Percentiles rank a stretch among this genome's conserved stretches.
These are phyloP conservation scores for Cephaloascus albidus DNA, from an alignment of 805 yeast species.

Conservation along the genomic window DNA sequence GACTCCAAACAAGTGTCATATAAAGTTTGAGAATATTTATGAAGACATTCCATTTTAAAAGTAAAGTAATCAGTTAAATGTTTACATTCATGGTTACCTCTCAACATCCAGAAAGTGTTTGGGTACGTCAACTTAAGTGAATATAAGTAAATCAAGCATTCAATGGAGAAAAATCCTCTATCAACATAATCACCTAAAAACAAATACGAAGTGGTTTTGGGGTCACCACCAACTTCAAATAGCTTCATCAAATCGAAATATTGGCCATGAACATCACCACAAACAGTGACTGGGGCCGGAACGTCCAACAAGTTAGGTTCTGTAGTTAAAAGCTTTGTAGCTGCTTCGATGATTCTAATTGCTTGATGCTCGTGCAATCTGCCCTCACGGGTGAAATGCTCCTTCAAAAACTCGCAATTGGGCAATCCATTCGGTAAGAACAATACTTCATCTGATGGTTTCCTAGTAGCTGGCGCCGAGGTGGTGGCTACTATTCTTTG, in stretches of 20 bases:
- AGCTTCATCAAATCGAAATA: conserved; percentile 82
- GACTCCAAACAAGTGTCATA: conserved; percentile 71
- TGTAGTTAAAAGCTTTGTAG: conserved; percentile 47
- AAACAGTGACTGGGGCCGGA: conserved; percentile 89
- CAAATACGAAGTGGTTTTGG: conserved; percentile 63
- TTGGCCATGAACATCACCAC: conserved; percentile 98
- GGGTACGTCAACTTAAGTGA: conserved; percentile 73
- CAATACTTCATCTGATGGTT: conserved; percentile 62
- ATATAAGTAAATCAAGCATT: conserved; percentile 68
- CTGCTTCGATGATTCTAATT: conserved; percentile 50
- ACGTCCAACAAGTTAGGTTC: conserved; percentile 79
- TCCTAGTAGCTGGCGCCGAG: conserved; percentile 52
- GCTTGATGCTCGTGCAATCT: conserved; percentile 67
- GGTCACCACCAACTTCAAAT: conserved; percentile 91
- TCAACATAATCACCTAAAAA: conserved; percentile 95
- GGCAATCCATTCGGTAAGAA: conserved; percentile 62
- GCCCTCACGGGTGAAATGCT: conserved; percentile 78
- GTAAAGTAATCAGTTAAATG: conserved; percentile 93
- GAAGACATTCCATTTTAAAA: conserved; percentile 81
- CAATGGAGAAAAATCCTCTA: conserved; percentile 86
- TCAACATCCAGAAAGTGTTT: conserved; percentile 62
- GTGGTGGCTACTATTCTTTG: conserved; percentile 45
- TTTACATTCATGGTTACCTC: conserved; percentile 94
- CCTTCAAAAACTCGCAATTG: conserved; percentile 56
- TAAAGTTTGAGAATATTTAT: conserved; percentile 59